A percentile compares a stretch with the other conserved stretches of the same genome.
phyloP scores from a whole-genome alignment of 441 rosid genomes.

The Pelargonium fulgidum region DNA sequence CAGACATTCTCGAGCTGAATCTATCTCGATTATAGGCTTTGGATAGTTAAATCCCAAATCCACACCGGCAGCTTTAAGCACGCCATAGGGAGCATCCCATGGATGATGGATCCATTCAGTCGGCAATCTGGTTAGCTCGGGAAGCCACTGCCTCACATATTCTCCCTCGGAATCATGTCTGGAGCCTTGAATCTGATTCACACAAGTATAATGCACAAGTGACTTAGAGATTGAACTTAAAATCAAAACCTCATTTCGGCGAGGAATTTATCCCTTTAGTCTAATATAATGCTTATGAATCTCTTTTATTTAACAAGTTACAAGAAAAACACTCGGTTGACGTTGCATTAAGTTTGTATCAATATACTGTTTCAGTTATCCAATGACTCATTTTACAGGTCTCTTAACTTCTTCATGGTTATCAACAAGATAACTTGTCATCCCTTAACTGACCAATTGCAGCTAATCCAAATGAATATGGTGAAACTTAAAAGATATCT shows the following conservation, averaged over 20 bases:
- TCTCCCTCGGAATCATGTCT: conserved; percentile 73
- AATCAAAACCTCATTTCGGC: too few relatives aligned
- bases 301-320: too few relatives aligned
- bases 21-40: conserved; percentile 66
- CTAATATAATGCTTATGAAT: too few relatives aligned
- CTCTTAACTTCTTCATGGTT: too few relatives aligned
- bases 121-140: conserved; percentile 88
- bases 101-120: conserved; percentile 98
- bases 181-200: conserved; percentile 70
- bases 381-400: too few relatives aligned
- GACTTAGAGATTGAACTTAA: too few relatives aligned
- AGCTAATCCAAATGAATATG: not conserved
- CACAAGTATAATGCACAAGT: not conserved
- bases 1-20: conserved; percentile 75
- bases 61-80: conserved; percentile 89
- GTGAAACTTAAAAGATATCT: too few relatives aligned
- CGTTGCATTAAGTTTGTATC: too few relatives aligned
- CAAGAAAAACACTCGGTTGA: too few relatives aligned
- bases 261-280: not conserved
- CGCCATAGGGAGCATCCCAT: conserved; percentile 87
- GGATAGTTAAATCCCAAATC: conserved; percentile 95
- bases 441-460: conserved; percentile 58
- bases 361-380: too few relatives aligned
- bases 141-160: conserved; percentile 92
- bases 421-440: conserved; percentile 40